A percentile compares a stretch with the other conserved stretches of the same genome.
Evolutionary conservation across 805 yeast species (phyloP).

Genomic region (Candida orba): DNA sequence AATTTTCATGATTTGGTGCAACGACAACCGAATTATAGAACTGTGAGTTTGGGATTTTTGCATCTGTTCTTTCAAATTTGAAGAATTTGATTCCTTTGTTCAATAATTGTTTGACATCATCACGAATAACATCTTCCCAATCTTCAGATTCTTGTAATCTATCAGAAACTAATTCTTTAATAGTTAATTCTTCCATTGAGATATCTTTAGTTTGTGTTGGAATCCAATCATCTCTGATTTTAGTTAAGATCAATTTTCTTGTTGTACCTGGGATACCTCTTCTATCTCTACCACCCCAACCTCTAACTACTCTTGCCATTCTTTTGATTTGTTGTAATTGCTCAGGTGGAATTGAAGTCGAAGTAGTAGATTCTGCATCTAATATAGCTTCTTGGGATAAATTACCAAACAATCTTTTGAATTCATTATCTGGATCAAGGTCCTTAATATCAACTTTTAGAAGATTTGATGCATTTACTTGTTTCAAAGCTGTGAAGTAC

Average conservation of each 20-base stretch:
- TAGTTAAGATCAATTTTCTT: slow-evolving; percentile 59
- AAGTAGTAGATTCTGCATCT: slow-evolving; percentile 71
- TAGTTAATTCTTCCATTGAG: slow-evolving; percentile 46
- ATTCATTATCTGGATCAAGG: slow-evolving; percentile 73
- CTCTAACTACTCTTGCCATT: slow-evolving; percentile 46
- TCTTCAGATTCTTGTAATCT: slow-evolving; percentile 29
- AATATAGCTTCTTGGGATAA: slow-evolving; percentile 56
- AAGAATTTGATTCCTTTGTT: slow-evolving; percentile 49
- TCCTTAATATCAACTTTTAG: slow-evolving; percentile 42
- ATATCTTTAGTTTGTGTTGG: slow-evolving; percentile 61
- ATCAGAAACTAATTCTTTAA: slow-evolving; percentile 31
- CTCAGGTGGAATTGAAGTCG: slow-evolving; percentile 63
- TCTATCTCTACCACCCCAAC: slow-evolving; percentile 82
- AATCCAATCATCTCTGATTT: slow-evolving; percentile 73
- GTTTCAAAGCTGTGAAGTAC: slow-evolving; percentile 39
- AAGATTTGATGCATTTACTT: slow-evolving; percentile 32
- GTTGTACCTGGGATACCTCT: slow-evolving; percentile 67
- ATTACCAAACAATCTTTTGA: slow-evolving; percentile 63
- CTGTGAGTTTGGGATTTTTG: slow-evolving; percentile 29
- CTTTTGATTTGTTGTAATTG: slow-evolving; percentile 54
- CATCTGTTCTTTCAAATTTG: slow-evolving; percentile 38
- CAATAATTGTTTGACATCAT: slow-evolving; percentile 30
- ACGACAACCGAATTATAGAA: slow-evolving; percentile 61
- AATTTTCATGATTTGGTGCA: slow-evolving; percentile 73
- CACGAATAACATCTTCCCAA: slow-evolving; percentile 43